phyloP scores from a whole-genome alignment of 371 early-diverging fungal genomes.

The Mortierella sp. region DNA sequence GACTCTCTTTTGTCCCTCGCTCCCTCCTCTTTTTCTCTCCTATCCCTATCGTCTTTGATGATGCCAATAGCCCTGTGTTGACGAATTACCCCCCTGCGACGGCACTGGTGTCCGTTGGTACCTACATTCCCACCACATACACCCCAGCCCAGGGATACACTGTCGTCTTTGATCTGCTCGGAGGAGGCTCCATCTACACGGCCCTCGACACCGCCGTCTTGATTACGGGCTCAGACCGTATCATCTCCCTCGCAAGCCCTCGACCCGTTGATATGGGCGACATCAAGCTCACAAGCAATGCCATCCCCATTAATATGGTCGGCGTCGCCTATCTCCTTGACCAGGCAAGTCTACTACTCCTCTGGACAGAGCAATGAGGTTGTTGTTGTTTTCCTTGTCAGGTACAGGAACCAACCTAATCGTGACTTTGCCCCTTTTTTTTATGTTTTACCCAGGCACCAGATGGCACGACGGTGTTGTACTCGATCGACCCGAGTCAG shows the following conservation, averaged over 20 bases:
- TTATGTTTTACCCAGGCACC: slow-evolving; percentile 16
- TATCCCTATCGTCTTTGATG: too few relatives aligned
- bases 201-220: slow-evolving; percentile 6
- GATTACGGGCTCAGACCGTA: slow-evolving; percentile 6
- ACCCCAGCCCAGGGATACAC: slow-evolving; percentile 42
- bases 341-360: slow-evolving; percentile 12
- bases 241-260: slow-evolving; percentile 17
- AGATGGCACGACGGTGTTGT: slow-evolving; percentile 37
- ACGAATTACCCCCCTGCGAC: slow-evolving; percentile 18
- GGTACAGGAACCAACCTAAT: background rate
- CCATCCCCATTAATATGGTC: slow-evolving; percentile 33
- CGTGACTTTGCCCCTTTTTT: background rate
- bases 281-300: slow-evolving; percentile 24
- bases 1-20: background rate
- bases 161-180: slow-evolving; percentile 36
- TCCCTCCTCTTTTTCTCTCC: background rate
- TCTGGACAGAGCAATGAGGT: too few relatives aligned
- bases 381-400: background rate
- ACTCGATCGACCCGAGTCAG: slow-evolving; percentile 29
- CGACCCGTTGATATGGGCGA: slow-evolving; percentile 43
- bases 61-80: slow-evolving; percentile 17
- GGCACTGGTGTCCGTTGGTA: slow-evolving; percentile 34
- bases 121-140: slow-evolving; percentile 21
- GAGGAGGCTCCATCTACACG: slow-evolving; percentile 16
- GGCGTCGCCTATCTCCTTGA: slow-evolving; percentile 44